A percentile compares a stretch with the other conserved stretches of the same genome.
Evolutionary conservation across 192 early-diverging fungal genomes (phyloP).

Genomic region (Haplosporangium gracile): DNA sequence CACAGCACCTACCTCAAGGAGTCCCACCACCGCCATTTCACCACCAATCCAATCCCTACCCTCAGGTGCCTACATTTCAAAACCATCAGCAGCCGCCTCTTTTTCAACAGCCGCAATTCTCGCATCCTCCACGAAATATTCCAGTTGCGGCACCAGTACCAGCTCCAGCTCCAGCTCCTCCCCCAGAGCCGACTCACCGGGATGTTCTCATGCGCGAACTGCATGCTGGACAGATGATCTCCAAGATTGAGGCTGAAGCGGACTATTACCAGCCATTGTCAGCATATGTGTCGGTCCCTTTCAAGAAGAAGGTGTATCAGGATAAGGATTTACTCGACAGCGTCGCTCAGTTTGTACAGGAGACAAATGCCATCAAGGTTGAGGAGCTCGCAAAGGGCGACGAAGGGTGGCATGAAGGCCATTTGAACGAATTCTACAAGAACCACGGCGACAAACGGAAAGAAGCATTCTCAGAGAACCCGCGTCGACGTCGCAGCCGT

Average conservation of each 20-base stretch:
- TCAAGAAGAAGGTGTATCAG: constrained; percentile 14
- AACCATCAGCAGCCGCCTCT: constrained; percentile 1
- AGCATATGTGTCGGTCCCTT: constrained; percentile 20
- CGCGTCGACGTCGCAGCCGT: background rate
- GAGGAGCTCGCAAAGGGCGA: background rate
- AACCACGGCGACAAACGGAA: constrained; percentile 10
- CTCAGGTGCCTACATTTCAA: constrained; percentile 17
- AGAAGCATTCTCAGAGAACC: constrained; percentile 14
- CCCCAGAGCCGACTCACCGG: constrained; percentile 27
- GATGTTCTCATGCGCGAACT: constrained; percentile 36
- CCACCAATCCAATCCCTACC: background rate
- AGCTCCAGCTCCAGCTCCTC: background rate
- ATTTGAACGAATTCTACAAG: constrained; percentile 17
- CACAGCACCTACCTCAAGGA: background rate
- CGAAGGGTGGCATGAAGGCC: constrained; percentile 42
- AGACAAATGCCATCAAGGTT: background rate
- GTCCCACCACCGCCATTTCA: background rate
- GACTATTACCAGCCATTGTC: constrained; percentile 45
- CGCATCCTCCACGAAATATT: background rate
- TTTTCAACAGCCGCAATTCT: constrained; percentile 4
- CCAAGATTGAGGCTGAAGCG: constrained; percentile 40
- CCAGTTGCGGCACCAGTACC: background rate
- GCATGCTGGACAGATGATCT: constrained; percentile 43
- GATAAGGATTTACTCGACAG: background rate
- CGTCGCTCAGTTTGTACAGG: constrained; percentile 21